Base-by-base conservation (phyloP, 768 basidiomycete species). In the Russula vinacea region DNA sequence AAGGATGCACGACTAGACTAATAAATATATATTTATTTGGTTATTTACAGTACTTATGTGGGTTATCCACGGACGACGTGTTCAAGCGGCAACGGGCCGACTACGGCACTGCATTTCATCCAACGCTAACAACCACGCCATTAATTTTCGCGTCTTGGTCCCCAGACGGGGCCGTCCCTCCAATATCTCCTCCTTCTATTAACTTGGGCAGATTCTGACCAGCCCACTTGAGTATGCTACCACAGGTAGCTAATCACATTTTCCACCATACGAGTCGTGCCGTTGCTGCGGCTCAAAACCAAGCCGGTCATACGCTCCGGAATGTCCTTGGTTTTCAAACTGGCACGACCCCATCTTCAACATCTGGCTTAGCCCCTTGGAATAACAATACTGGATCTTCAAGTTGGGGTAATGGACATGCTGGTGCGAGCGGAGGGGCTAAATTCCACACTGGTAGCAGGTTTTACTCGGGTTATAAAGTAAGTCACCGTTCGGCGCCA, bases 241-340 rank as follows among this genome's bases (percentile, higher is more conserved):
- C 91, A 56, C 90, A 91, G 75, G 86, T 89, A 76, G 86, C 89
- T 35, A 87, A 85, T n/a, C 84, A 87, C 56, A 79, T 93, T 58
- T 76, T 93, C 39, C 84, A 91, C 65, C 85, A 86, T 67, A 89
- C 88, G 0, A 81, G 86, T 16, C 86, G 90, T 71, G 89, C 87
- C 17, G 90, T 86, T 53, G 84, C 87, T 0, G 83, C 86, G 54
- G 86, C 88, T 61, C 89, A 92, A 69, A 85, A 86, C 66, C 89
- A 89, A 73, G 80, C 80, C 5, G 76, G 81, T 5, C 80, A 86
- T 65, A 83, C 88, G 0, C 78, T 92, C 73, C 79, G 90, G 63
- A 92, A 88, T 81, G 91, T 88, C 60, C 80, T 92, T 61, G 87
- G 90, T 71, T 71, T 84, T 19, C 86, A 86, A 75, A 78, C 83